phyloP scores from a whole-genome alignment of 169 alveolate species.

The Cryptosporidium tyzzeri region DNA sequence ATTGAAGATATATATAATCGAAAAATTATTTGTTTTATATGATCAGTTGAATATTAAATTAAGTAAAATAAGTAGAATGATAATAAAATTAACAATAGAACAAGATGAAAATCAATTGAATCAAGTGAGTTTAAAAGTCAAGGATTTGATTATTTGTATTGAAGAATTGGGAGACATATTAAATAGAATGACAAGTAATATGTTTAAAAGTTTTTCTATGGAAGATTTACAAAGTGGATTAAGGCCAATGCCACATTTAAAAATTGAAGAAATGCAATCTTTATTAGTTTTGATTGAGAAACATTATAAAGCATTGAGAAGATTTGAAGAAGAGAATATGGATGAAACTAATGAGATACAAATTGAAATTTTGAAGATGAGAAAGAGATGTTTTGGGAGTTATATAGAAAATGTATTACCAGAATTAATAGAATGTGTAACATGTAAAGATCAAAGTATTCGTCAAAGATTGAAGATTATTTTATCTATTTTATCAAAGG shows the following conservation, averaged over 20 bases:
- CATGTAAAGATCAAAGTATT: conserved; percentile 60
- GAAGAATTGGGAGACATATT: conserved; percentile 8
- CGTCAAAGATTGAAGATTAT: conserved; percentile 34
- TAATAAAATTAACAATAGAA: no score
- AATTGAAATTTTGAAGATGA: background rate
- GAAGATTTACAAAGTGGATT: conserved; percentile 71
- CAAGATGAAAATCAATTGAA: no score
- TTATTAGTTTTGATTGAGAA: background rate
- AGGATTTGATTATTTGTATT: background rate
- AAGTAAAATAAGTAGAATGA: background rate
- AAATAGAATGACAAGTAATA: conserved; percentile 9
- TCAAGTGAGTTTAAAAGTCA: background rate
- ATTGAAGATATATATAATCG: conserved; percentile 54
- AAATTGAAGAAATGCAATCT: conserved; percentile 36
- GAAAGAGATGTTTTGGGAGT: conserved; percentile 1
- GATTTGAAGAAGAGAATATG: background rate
- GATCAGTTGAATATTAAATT: background rate
- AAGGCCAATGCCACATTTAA: conserved; percentile 61
- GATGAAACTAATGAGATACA: background rate
- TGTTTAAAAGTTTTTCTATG: conserved; percentile 35
- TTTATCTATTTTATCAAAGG: background rate
- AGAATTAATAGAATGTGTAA: conserved; percentile 41
- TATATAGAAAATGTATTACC: conserved; percentile 15
- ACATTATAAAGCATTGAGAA: conserved; percentile 1
- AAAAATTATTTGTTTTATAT: conserved; percentile 36